Evolutionary conservation across 768 basidiomycete species (phyloP).

Genomic region (Termitomyces bulborhizus): DNA sequence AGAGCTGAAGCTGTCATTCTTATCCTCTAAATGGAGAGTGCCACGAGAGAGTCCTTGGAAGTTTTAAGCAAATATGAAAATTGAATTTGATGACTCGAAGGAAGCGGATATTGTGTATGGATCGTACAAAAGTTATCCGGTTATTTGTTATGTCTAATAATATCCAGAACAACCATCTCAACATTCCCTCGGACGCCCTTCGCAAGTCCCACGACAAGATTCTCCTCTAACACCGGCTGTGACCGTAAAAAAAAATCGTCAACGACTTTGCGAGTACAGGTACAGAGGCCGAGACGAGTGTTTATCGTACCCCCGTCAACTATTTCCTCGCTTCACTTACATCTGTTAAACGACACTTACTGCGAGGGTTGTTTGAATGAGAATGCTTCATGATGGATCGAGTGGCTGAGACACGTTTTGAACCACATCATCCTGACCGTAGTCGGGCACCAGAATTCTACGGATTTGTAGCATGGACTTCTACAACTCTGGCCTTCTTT

Average conservation of each 20-base stretch:
- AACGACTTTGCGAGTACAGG: conserved; percentile 27
- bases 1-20: not conserved
- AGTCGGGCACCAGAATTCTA: conserved; percentile 82
- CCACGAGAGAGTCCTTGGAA: not conserved
- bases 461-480: conserved; percentile 85
- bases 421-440: conserved; percentile 12
- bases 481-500: conserved; percentile 63
- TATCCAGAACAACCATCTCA: conserved; percentile 22
- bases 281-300: conserved; percentile 27
- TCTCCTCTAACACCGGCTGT: conserved; percentile 42
- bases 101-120: not conserved
- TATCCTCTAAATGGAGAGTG: not conserved
- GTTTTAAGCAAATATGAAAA: not conserved
- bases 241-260: conserved; percentile 38
- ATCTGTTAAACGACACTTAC: not conserved
- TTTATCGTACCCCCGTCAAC: conserved; percentile 13
- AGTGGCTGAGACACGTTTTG: not conserved
- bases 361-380: not conserved
- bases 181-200: conserved; percentile 12
- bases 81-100: not conserved
- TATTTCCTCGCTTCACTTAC: not conserved
- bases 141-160: not conserved
- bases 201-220: conserved; percentile 20
- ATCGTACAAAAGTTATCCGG: no score
- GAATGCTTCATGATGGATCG: not conserved